Conservation (phyloP, 306 rosid genomes). For the Cucurbita argyrosperma region DNA sequence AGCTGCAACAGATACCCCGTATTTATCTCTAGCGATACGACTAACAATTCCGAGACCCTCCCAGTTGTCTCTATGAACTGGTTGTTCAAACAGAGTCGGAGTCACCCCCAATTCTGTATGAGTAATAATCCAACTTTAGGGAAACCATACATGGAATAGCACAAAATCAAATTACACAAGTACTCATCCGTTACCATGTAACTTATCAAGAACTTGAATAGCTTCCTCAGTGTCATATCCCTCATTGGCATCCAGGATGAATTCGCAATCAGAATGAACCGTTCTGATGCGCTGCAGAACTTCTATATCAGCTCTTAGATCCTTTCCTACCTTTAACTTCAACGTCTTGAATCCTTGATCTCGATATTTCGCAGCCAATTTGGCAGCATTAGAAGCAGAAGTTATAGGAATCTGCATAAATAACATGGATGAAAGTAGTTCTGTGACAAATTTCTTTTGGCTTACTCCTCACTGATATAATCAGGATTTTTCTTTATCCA, state of each 20-base stretch:
- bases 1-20: slow-evolving; percentile 80
- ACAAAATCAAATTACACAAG: neutral
- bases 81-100: slow-evolving; percentile 82
- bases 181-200: slow-evolving; percentile 40
- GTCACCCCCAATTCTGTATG: slow-evolving; percentile 67
- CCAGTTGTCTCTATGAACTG: slow-evolving; percentile 95
- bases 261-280: slow-evolving; percentile 58
- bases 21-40: slow-evolving; percentile 43
- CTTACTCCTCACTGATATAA: neutral
- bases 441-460: neutral
- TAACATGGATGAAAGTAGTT: neutral
- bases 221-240: slow-evolving; percentile 76
- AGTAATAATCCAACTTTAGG: neutral
- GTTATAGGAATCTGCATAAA: slow-evolving; percentile 74
- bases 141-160: neutral
- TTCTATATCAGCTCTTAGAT: slow-evolving; percentile 60
- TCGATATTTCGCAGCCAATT: slow-evolving; percentile 60
- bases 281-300: slow-evolving; percentile 73
- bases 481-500: neutral
- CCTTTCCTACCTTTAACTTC: slow-evolving; percentile 86
- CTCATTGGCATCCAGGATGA: slow-evolving; percentile 92
- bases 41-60: slow-evolving; percentile 80
- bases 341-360: slow-evolving; percentile 65
- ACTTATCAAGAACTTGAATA: slow-evolving; percentile 67
- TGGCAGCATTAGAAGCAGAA: slow-evolving; percentile 61